A percentile compares a stretch with the other conserved stretches of the same genome.
Evolutionary conservation across 306 rosid genomes (phyloP).

Genomic region (Fagus sylvatica): DNA sequence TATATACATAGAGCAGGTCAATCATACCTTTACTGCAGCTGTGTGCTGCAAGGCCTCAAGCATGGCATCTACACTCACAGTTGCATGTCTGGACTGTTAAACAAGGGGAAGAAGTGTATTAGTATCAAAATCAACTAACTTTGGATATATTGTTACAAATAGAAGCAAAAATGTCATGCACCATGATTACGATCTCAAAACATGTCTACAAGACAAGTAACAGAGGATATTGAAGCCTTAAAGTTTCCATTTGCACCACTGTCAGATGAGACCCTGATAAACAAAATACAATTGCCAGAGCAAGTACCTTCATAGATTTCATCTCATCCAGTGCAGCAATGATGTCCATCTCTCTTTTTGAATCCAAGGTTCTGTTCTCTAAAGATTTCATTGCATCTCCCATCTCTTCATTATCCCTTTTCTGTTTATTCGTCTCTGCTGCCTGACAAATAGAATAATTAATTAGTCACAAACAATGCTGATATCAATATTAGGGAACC

Average conservation of each 20-base stretch:
- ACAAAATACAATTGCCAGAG: constrained; percentile 16
- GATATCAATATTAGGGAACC: background rate
- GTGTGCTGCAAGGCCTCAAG: constrained; percentile 75
- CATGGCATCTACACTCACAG: constrained; percentile 82
- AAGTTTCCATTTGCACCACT: background rate
- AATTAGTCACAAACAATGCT: background rate
- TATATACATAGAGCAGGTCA: background rate
- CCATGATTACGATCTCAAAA: background rate
- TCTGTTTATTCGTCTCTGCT: constrained; percentile 43
- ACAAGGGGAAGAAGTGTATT: constrained; percentile 10
- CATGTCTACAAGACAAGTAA: constrained; percentile 10
- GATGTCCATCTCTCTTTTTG: constrained; percentile 74
- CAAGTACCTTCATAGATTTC: constrained; percentile 93
- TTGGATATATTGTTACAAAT: background rate
- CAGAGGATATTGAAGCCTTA: background rate
- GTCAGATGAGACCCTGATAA: background rate
- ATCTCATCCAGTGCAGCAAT: constrained; percentile 95
- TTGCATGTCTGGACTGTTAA: constrained; percentile 87
- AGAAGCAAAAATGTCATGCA: background rate
- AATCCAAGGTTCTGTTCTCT: constrained; percentile 86
- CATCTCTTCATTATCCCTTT: constrained; percentile 77
- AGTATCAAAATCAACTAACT: constrained; percentile 15
- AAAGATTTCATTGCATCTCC: constrained; percentile 90
- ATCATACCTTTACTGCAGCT: constrained; percentile 48
- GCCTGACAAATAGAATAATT: constrained; percentile 9